Conservation (phyloP, 371 early-diverging fungal genomes). For the Blakeslea trispora region DNA sequence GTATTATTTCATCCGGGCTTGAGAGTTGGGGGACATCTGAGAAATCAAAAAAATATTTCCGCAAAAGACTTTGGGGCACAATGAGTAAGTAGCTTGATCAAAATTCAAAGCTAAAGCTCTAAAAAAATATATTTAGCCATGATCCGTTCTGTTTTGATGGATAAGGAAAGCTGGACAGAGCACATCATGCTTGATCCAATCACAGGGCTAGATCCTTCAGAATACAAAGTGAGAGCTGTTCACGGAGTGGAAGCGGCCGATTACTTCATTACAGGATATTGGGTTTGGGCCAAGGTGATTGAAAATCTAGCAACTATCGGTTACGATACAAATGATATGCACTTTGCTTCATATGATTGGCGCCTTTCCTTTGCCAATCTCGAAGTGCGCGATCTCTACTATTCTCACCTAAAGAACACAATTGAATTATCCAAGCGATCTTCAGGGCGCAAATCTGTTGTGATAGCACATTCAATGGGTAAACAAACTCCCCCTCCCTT, state of each 20-base stretch:
- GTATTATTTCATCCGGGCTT: conserved; percentile 87
- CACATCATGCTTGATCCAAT: conserved; percentile 81
- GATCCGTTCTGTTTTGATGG: conserved; percentile 79
- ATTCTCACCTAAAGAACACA: conserved; percentile 73
- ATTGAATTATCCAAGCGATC: conserved; percentile 67
- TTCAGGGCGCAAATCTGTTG: conserved; percentile 62
- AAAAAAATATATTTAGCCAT: too few relatives aligned
- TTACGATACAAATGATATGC: conserved; percentile 88
- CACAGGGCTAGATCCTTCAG: conserved; percentile 89
- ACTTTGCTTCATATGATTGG: conserved; percentile 94
- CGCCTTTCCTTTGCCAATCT: conserved; percentile 82
- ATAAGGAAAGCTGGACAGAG: conserved; percentile 86
- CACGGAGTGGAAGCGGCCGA: conserved; percentile 92
- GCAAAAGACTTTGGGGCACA: conserved; percentile 94
- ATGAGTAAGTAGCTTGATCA: conserved; percentile 55
- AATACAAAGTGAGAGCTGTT: conserved; percentile 83
- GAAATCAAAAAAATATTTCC: conserved; percentile 78
- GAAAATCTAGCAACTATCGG: conserved; percentile 88
- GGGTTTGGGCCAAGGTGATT: conserved; percentile 91
- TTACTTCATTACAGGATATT: conserved; percentile 92
- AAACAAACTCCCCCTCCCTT: conserved; percentile 10
- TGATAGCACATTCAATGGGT: conserved; percentile 72
- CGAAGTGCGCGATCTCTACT: conserved; percentile 86
- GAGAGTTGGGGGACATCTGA: conserved; percentile 89
- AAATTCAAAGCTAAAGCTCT: too few relatives aligned